Base-by-base conservation (phyloP, 2,329 filamentous ascomycete genomes). In the Nothopassalora personata region DNA sequence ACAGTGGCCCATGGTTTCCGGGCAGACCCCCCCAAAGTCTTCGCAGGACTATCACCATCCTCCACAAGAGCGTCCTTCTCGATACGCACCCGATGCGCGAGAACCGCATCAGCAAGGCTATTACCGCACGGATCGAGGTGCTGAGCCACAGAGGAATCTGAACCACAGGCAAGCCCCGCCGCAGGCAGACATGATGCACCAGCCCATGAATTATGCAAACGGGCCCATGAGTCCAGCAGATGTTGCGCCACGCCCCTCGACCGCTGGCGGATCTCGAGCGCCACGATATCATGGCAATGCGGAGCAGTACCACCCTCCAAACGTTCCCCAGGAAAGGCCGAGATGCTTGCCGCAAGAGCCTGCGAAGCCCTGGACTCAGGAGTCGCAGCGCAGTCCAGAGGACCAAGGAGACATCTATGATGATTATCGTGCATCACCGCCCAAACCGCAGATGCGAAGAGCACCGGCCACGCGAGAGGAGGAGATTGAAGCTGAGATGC, bases 401-500 rank as follows among this genome's bases (percentile, higher is more conserved):
- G 63, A 58, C 34, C 31, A 60, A 7, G 60, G 62, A 19, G 62
- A 61, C 34, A 64, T 64, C 28, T 61, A 63, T 43, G 64, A 66
- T 53, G 62, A 63, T 19, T 66, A 66, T 51, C 57, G 54, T 19
- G 48, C 58, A 1, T 53, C 51, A 9, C 45, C 60, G 5, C 54
- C 54, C 10, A 30, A 55, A 18, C 47, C 34, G 57, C 58, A 54
- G 56, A 58, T 61, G 6, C 57, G 62, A 28, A 57, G 55, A 36
- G 57, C 56, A 10, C 64, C 60, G 9, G 65, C 57, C 8, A 66
- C 69, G 28, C 70, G 74, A 47, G 76, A 76, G 39, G 73, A 74
- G 53, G 73, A 75, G 52, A 74, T 77, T 53, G 80, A 83, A 52
- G 77, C 78, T 18, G 83, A 86, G 51, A 86, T 86, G 83, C 84